Evolutionary conservation across 139 green algal genomes (phyloP).

Genomic region (Auxenochlorella protothecoides): DNA sequence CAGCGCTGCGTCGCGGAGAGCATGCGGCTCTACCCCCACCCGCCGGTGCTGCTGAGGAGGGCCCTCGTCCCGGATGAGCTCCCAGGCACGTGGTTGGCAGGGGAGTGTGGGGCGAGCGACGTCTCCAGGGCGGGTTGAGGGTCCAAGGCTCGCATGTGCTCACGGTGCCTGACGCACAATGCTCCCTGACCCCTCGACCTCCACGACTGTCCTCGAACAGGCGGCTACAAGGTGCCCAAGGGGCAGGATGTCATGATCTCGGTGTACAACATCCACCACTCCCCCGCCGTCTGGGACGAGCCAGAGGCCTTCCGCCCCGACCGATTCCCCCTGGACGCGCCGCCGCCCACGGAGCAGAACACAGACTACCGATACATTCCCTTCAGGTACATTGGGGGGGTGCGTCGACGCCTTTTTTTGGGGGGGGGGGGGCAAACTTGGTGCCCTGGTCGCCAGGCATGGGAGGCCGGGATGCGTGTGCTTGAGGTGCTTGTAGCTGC

Average conservation of each 20-base stretch:
- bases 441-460: too few species aligned
- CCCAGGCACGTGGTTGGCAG: constrained; percentile 37
- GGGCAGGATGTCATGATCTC: constrained; percentile 95
- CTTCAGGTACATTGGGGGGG: constrained; percentile 26
- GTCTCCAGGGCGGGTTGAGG: too few species aligned
- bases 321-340: constrained; percentile 83
- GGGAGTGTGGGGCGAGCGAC: too few species aligned
- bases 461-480: too few species aligned
- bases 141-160: too few species aligned
- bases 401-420: too few species aligned
- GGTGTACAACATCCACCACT: constrained; percentile 97
- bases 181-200: too few species aligned
- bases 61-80: constrained; percentile 71
- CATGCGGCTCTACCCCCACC: constrained; percentile 98
- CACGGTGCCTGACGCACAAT: too few species aligned
- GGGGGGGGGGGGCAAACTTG: too few species aligned
- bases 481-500: too few species aligned
- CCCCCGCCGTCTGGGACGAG: constrained; percentile 52
- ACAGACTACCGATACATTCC: constrained; percentile 90
- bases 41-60: constrained; percentile 82
- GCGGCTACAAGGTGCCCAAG: constrained; percentile 42
- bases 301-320: constrained; percentile 83
- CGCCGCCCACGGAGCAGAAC: constrained; percentile 89
- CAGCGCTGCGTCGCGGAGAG: constrained; percentile 90
- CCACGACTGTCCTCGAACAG: constrained; percentile 10